Evolutionary conservation across 2,329 filamentous ascomycete genomes (phyloP), one percentile per base, ranked within the genome.

Genomic region (Colletotrichum incanum): DNA sequence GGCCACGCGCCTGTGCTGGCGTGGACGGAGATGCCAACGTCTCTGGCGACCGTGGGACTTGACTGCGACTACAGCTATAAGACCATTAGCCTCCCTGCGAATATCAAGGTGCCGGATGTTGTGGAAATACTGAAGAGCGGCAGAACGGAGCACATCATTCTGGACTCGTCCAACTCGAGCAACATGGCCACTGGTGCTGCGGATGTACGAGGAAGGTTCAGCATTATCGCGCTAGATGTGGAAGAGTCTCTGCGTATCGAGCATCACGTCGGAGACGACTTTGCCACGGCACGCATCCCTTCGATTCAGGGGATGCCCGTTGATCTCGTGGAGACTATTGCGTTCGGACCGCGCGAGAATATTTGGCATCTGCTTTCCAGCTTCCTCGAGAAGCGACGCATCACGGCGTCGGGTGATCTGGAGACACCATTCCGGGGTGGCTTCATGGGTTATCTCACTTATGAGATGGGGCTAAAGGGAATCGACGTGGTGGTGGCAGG

Each of bases 361-460:
- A 82, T 89, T 11, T 90, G 88, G 88, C 83, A 87, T 43, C 76
- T 89, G 49, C 77, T 90, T 14, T 84, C 87, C 0, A 82, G 84
- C 6, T 87, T 87, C 58, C 80, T 82, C 76, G 76, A 80, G 50
- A 74, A 73, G 6, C 74, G 82, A 45, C 78, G 61, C 50, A 71
- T 80, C 11, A 43, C 74, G 0, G 59, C 67, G 11, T 45, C 76
- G 9, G 71, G 59, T 20, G 68, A 67, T 12, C 67, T 76, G 5
- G 75, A 76, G 5, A 75, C 77, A 0, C 89, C 93, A 0, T 98
- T 97, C 79, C 90, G 93, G 81, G 95, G 94, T 63, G 95, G 95
- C 0, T 91, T 97, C 71, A 90, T 97, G 82, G 95, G 95, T 0
- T 97, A 93, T 77, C 88, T 94, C 62, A 94, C 93, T 0, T 97